Conservation (phyloP, 257 asterid species). For the Ocimum tenuiflorum region DNA sequence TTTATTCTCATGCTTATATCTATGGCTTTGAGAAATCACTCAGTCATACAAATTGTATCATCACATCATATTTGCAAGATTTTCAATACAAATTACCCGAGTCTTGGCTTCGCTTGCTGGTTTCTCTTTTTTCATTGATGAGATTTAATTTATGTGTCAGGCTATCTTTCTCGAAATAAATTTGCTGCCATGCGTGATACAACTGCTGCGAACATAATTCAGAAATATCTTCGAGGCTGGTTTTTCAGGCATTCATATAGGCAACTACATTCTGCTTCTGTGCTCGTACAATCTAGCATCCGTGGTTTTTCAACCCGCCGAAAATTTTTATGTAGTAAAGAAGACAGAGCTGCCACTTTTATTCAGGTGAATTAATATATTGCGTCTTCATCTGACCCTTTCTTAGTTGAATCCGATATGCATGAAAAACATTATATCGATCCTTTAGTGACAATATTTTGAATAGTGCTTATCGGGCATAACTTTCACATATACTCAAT, state of each 20-base stretch:
- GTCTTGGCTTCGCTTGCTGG: neutral
- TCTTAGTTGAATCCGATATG: neutral
- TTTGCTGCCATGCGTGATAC: constrained; percentile 48
- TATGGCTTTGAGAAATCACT: neutral
- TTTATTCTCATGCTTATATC: constrained; percentile 24
- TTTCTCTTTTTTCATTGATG: neutral
- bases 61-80: neutral
- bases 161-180: constrained; percentile 52
- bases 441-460: constrained; percentile 1
- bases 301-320: constrained; percentile 71
- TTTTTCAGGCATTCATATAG: constrained; percentile 48
- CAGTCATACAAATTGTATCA: neutral
- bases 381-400: constrained; percentile 2
- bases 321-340: constrained; percentile 48
- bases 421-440: neutral
- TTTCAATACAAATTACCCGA: neutral
- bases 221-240: constrained; percentile 61
- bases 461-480: constrained; percentile 1
- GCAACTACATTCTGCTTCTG: constrained; percentile 52
- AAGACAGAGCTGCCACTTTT: constrained; percentile 65
- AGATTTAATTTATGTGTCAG: constrained; percentile 35
- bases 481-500: neutral
- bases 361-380: constrained; percentile 60
- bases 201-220: constrained; percentile 62
- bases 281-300: constrained; percentile 56